A percentile compares a stretch with the other conserved stretches of the same genome.
Conservation (phyloP, 202 grass and related monocot species). For the Schoenoplectus triqueter region DNA sequence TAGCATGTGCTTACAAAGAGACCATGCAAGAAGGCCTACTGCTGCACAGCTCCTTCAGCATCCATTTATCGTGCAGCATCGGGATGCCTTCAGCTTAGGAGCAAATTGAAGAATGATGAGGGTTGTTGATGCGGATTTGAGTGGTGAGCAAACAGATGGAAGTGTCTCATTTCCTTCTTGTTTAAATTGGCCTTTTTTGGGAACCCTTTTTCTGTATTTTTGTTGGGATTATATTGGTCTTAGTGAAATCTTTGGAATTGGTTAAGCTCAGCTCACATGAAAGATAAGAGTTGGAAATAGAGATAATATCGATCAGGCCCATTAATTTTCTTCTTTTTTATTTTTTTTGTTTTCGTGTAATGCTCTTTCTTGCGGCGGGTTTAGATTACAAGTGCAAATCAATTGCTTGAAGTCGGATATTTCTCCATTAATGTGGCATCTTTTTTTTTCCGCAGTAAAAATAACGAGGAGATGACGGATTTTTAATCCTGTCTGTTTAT, state of each 20-base stretch:
- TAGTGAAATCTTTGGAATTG: slow-evolving; percentile 36
- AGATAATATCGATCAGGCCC: slow-evolving; percentile 17
- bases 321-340: slow-evolving; percentile 15
- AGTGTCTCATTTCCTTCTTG: slow-evolving; percentile 26
- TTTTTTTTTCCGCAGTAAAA: neutral
- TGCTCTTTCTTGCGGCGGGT: slow-evolving; percentile 24
- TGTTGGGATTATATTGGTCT: slow-evolving; percentile 38
- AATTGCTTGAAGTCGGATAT: slow-evolving; percentile 26
- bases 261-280: slow-evolving; percentile 36
- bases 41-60: slow-evolving; percentile 73
- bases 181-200: slow-evolving; percentile 34
- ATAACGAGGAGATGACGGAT: neutral
- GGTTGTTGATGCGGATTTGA: slow-evolving; percentile 24
- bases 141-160: slow-evolving; percentile 34
- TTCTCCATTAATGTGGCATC: slow-evolving; percentile 9
- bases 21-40: slow-evolving; percentile 51
- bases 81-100: neutral
- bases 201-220: slow-evolving; percentile 7
- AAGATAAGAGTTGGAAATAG: slow-evolving; percentile 36
- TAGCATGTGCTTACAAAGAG: slow-evolving; percentile 81
- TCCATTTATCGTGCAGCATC: slow-evolving; percentile 70
- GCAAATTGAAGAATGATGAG: slow-evolving; percentile 15
- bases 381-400: slow-evolving; percentile 35
- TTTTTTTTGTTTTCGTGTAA: slow-evolving; percentile 31
- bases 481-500: neutral